Evolutionary conservation across 257 asterid species (phyloP).

Genomic region (Przewalskia tangutica): DNA sequence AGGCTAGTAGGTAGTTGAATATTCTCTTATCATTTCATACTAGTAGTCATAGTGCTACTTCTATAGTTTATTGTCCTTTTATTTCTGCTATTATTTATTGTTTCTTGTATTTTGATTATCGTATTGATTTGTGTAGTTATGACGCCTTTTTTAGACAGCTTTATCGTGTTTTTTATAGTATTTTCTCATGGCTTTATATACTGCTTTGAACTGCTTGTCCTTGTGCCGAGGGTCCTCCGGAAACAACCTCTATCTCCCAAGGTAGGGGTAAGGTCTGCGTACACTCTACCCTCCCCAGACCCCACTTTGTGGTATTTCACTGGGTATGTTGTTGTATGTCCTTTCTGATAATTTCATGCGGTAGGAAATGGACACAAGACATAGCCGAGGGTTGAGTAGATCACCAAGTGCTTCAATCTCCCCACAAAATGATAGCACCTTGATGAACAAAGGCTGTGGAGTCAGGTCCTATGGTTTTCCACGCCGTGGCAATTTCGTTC

Average conservation of each 20-base stretch:
- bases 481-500: constrained; percentile 90
- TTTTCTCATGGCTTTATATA: too few species aligned
- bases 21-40: too few species aligned
- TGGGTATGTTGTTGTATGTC: neutral
- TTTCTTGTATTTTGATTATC: neutral
- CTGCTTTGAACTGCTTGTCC: too few species aligned
- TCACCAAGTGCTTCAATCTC: constrained; percentile 73
- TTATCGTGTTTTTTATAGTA: too few species aligned
- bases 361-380: constrained; percentile 92
- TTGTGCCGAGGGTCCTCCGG: too few species aligned
- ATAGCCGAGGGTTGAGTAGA: constrained; percentile 61
- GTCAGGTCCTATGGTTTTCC: constrained; percentile 59
- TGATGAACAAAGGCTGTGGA: constrained; percentile 53
- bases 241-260: too few species aligned
- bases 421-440: constrained; percentile 58
- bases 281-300: too few species aligned
- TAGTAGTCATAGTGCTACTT: neutral
- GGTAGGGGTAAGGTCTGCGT: too few species aligned
- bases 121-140: too few species aligned
- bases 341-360: constrained; percentile 4
- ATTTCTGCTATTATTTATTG: neutral
- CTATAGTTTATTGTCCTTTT: constrained; percentile 4
- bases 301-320: too few species aligned
- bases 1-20: too few species aligned
- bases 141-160: too few species aligned